Percentiles rank a stretch among this genome's conserved stretches.
These are phyloP conservation scores for Globisporangium cederbergense DNA, from an alignment of 352 stramenopile genomes.

Conservation along the genomic window DNA sequence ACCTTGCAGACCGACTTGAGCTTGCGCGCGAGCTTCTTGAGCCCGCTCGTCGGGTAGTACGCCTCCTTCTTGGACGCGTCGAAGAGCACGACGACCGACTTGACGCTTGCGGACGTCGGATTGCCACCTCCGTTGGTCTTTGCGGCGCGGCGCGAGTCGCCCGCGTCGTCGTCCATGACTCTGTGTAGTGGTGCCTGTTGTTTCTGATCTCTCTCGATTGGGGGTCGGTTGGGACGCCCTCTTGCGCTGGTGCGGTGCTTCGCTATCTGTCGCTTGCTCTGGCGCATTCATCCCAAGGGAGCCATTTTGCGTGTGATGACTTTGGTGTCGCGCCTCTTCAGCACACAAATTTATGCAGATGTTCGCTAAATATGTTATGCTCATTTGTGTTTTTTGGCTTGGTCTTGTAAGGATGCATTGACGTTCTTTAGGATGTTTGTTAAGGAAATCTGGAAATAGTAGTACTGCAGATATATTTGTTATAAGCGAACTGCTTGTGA, in stretches of 20 bases:
- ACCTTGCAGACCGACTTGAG: conserved; percentile 90
- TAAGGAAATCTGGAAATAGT: too few species aligned
- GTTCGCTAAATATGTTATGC: too few species aligned
- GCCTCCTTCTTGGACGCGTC: conserved; percentile 93
- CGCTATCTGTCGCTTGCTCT: background rate
- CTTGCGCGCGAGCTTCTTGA: conserved; percentile 93
- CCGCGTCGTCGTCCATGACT: conserved; percentile 16
- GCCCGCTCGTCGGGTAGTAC: conserved; percentile 86
- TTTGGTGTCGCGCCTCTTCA: conserved; percentile 7
- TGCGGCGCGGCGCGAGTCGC: background rate
- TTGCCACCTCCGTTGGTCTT: too few species aligned
- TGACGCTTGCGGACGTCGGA: background rate
- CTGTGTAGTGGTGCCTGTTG: background rate
- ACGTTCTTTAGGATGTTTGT: too few species aligned
- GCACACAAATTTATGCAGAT: too few species aligned
- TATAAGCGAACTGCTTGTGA: too few species aligned
- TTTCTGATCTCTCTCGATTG: background rate
- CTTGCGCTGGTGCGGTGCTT: background rate
- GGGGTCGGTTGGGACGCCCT: background rate
- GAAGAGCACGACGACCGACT: conserved; percentile 67
- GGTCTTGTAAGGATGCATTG: too few species aligned
- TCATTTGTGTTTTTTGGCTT: too few species aligned
- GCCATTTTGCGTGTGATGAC: background rate
- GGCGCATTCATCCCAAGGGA: background rate
- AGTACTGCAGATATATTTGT: too few species aligned